phyloP scores from a whole-genome alignment of 2,329 filamentous ascomycete species.

The Drechslera avenae region DNA sequence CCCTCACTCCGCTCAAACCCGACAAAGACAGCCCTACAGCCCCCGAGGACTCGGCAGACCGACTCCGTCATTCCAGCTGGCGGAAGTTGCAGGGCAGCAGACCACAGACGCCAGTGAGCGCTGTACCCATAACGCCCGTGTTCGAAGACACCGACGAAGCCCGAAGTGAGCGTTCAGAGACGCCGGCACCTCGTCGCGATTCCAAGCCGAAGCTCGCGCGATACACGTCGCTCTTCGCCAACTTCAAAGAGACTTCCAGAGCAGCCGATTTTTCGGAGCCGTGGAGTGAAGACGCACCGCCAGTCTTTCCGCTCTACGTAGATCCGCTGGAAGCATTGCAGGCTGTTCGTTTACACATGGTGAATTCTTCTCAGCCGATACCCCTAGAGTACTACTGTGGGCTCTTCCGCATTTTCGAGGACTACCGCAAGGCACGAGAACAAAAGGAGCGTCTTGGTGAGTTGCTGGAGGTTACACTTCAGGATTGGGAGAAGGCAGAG shows the following conservation, averaged over 20 bases:
- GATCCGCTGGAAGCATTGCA: slow-evolving; percentile 35
- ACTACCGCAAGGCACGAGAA: slow-evolving; percentile 45
- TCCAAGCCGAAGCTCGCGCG: slow-evolving; percentile 49
- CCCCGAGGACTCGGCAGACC: slow-evolving; percentile 21
- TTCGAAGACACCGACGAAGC: slow-evolving; percentile 33
- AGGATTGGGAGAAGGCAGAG: slow-evolving; percentile 35
- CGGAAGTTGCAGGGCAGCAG: slow-evolving; percentile 30
- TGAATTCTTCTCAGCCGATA: slow-evolving; percentile 28
- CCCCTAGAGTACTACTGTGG: slow-evolving; percentile 43
- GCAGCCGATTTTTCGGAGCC: slow-evolving; percentile 32
- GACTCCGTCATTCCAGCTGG: slow-evolving; percentile 28
- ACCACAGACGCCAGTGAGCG: slow-evolving; percentile 26
- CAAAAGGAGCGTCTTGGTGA: slow-evolving; percentile 40
- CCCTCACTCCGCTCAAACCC: slow-evolving; percentile 11
- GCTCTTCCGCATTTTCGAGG: slow-evolving; percentile 52
- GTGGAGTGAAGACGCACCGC: slow-evolving; percentile 32
- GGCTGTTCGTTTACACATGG: slow-evolving; percentile 36
- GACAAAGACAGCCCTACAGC: slow-evolving; percentile 6
- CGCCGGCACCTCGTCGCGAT: slow-evolving; percentile 36
- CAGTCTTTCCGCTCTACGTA: slow-evolving; percentile 19
- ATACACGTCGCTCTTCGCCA: slow-evolving; percentile 46
- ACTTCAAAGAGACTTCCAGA: slow-evolving; percentile 27
- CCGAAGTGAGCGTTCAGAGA: slow-evolving; percentile 38
- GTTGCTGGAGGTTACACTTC: slow-evolving; percentile 34
- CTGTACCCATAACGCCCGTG: slow-evolving; percentile 19